These are phyloP conservation scores for Acanthamoeba comandoni DNA, from an alignment of 208 protist species.

Conservation along the genomic window DNA sequence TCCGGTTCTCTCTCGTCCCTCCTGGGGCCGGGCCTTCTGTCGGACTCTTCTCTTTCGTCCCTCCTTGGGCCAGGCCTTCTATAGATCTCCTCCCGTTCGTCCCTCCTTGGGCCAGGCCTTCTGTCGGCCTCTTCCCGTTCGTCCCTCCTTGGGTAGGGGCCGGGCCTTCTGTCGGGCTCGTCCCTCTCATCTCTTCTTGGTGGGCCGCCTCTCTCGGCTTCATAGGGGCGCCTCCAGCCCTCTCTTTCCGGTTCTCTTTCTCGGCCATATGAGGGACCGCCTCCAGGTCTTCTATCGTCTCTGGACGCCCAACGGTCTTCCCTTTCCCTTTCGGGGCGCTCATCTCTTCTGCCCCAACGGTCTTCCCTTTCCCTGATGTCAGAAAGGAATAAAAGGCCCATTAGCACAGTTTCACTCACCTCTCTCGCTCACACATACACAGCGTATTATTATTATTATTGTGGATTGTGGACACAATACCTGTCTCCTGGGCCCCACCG, in stretches of 20 bases:
- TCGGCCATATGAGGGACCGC: background rate
- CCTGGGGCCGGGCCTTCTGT: background rate
- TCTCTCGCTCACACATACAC: background rate
- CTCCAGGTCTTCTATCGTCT: background rate
- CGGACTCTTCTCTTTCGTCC: background rate
- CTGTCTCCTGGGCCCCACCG: too few species aligned
- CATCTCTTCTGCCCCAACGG: background rate
- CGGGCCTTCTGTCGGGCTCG: background rate
- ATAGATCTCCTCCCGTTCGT: too few species aligned
- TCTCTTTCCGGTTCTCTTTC: too few species aligned
- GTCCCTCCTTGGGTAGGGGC: too few species aligned
- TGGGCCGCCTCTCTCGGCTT: background rate
- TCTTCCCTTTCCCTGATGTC: constrained; percentile 7
- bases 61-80: too few species aligned
- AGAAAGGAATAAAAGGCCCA: background rate
- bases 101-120: background rate
- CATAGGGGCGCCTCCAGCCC: too few species aligned
- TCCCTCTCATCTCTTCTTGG: background rate
- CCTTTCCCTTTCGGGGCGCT: constrained; percentile 15
- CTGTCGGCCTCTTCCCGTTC: constrained; percentile 1
- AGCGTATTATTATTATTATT: too few species aligned
- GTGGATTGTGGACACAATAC: too few species aligned
- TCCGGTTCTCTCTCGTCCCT: constrained; percentile 3
- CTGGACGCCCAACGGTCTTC: background rate
- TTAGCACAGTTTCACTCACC: background rate